Evolutionary conservation across 1,284 basidiomycete genomes (phyloP).

Genomic region (Microbotryum scabiosae): DNA sequence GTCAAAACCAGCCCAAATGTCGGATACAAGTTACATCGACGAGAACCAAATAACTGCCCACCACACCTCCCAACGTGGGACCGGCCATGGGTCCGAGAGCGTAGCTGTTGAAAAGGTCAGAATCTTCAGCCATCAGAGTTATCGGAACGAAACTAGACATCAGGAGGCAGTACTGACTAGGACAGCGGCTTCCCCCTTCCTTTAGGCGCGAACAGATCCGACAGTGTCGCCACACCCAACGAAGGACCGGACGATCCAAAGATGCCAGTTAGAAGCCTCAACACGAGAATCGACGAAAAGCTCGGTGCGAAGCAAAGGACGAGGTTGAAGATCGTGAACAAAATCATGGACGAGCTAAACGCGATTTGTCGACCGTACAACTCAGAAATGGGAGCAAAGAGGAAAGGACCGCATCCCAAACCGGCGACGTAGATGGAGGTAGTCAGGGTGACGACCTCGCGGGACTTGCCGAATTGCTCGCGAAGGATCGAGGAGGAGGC

Average conservation of each 20-base stretch:
- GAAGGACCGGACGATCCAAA: slow-evolving; percentile 40
- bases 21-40: too few relatives aligned
- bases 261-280: slow-evolving; percentile 40
- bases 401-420: slow-evolving; percentile 42
- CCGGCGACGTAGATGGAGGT: slow-evolving; percentile 40
- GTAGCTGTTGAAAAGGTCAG: neutral
- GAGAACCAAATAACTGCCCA: slow-evolving; percentile 40
- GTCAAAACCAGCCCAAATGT: too few relatives aligned
- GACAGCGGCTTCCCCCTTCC: slow-evolving; percentile 39
- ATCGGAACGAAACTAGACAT: neutral
- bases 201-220: slow-evolving; percentile 38
- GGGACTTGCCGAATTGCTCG: slow-evolving; percentile 35
- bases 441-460: slow-evolving; percentile 38
- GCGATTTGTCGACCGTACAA: slow-evolving; percentile 43
- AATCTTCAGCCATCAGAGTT: accelerated
- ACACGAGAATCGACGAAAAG: slow-evolving; percentile 36
- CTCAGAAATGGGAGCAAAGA: slow-evolving; percentile 45
- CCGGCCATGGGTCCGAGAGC: slow-evolving; percentile 37
- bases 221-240: slow-evolving; percentile 41
- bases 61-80: slow-evolving; percentile 38
- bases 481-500: slow-evolving; percentile 36
- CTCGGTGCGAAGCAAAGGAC: slow-evolving; percentile 26
- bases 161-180: neutral
- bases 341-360: slow-evolving; percentile 36
- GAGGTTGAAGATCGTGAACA: slow-evolving; percentile 32